These are phyloP conservation scores for Grigorovia transvaalensis DNA, from an alignment of 805 yeast species.

Conservation along the genomic window DNA sequence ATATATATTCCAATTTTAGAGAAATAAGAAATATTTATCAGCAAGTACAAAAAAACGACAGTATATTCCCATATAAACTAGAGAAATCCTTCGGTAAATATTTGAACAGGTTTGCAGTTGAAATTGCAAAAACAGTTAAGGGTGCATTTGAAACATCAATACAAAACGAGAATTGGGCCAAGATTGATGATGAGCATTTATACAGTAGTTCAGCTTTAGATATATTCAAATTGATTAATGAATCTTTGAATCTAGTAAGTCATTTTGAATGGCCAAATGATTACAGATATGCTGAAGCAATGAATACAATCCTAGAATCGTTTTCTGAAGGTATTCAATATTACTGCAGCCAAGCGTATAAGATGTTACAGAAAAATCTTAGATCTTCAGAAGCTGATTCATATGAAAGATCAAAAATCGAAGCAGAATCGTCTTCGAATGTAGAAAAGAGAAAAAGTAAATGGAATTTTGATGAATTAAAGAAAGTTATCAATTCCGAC, in stretches of 20 bases:
- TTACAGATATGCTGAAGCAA: conserved; percentile 49
- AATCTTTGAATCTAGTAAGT: conserved; percentile 45
- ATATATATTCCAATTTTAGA: conserved; percentile 41
- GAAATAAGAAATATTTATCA: conserved; percentile 42
- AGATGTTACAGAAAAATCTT: conserved; percentile 35
- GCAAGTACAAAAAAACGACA: conserved; percentile 36
- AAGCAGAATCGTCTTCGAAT: not conserved
- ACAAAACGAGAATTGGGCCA: conserved; percentile 45
- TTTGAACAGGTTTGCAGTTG: conserved; percentile 32
- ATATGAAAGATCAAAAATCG: not conserved
- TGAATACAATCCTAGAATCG: conserved; percentile 50
- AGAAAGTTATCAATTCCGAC: conserved; percentile 36
- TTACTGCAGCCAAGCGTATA: conserved; percentile 34
- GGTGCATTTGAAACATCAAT: conserved; percentile 46
- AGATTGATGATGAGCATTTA: conserved; percentile 36
- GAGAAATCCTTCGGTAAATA: conserved; percentile 48
- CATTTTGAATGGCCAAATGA: conserved; percentile 57
- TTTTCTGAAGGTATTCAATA: conserved; percentile 50
- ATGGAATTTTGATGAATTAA: conserved; percentile 35
- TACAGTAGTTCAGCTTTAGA: conserved; percentile 59
- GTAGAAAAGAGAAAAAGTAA: conserved; percentile 3
- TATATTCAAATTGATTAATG: conserved; percentile 52
- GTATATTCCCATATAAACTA: conserved; percentile 40
- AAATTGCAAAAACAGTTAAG: conserved; percentile 36
- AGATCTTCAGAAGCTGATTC: conserved; percentile 1